Conservation (phyloP, 768 basidiomycete species). For the Russula earlei region DNA sequence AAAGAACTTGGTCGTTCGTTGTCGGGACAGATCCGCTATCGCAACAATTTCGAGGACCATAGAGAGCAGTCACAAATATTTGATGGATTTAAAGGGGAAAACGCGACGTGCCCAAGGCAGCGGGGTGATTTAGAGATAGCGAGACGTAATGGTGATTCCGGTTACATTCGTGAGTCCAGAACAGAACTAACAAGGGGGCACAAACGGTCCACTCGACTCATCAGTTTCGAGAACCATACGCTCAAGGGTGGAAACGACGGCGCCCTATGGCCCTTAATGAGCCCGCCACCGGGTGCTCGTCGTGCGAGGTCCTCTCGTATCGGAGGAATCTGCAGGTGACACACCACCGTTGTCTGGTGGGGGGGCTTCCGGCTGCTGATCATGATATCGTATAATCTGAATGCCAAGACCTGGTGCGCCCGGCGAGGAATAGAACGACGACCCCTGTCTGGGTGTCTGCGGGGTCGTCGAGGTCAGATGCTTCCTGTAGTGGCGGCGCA, state of each 20-base stretch:
- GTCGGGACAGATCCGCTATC: conserved; percentile 1
- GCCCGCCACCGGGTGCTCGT: conserved; percentile 10
- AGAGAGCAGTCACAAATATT: conserved; percentile 11
- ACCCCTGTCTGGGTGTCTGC: conserved; percentile 8
- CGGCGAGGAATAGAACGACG: conserved; percentile 10
- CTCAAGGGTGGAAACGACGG: background rate
- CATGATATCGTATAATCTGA: conserved; percentile 19
- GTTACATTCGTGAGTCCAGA: conserved; percentile 16
- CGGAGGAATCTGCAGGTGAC: conserved; percentile 1
- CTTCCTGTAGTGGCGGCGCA: conserved; percentile 72
- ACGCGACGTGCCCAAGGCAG: conserved; percentile 12
- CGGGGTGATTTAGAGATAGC: conserved; percentile 15
- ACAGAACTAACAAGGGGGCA: conserved; percentile 17
- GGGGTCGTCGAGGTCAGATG: conserved; percentile 29
- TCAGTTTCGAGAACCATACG: conserved; percentile 13
- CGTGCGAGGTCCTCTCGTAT: conserved; percentile 4
- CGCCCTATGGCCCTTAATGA: background rate
- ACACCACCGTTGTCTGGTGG: background rate
- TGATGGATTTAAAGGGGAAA: conserved; percentile 14
- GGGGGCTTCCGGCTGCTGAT: conserved; percentile 5
- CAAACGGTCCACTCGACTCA: conserved; percentile 15
- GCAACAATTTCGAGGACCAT: conserved; percentile 8
- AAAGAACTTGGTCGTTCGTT: too few species aligned
- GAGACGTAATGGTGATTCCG: conserved; percentile 18
- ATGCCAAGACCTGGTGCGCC: conserved; percentile 9